Base-by-base conservation (phyloP, 768 basidiomycete genomes). In the Udeniomyces megalosporus region DNA sequence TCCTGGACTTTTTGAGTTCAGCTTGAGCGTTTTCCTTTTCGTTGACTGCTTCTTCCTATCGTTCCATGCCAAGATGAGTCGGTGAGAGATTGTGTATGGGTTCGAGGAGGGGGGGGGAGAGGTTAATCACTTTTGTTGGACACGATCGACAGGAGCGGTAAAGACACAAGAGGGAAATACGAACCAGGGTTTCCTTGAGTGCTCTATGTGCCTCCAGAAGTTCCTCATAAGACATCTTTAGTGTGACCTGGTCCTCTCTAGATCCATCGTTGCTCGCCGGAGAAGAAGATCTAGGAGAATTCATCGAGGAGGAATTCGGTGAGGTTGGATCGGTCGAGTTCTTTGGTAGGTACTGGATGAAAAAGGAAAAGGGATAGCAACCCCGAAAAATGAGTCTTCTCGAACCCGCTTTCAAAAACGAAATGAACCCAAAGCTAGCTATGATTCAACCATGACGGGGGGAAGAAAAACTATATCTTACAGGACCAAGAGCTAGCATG, bases 401-500 rank as follows among this genome's bases (percentile, higher is more conserved):
- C n/a, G 47, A 48, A 48, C 7, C 47, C 4, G 47, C n/a, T n/a
- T n/a, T n/a, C n/a, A n/a, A n/a, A n/a, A n/a, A n/a, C n/a, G n/a
- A n/a, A n/a, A n/a, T n/a, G n/a, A n/a, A n/a, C n/a, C n/a, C n/a
- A n/a, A n/a, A n/a, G n/a, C n/a, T n/a, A n/a, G n/a, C n/a, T n/a
- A n/a, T n/a, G n/a, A n/a, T n/a, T n/a, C n/a, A n/a, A n/a, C n/a
- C n/a, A 7, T 26, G 28, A 12, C 15, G 4, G 32, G 20, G 24
- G 52, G 32, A 1, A 1, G 38, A 31, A 14, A 29, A 22, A 58
- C 26, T n/a, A n/a, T n/a, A n/a, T n/a, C 62, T 58, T 62, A 88
- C 90, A 78, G 88, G 85, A 73, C 95, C 91, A 63, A 95, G 93
- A 45, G 88, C 86, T 73, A 81, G 84, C 92, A 95, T 96, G 58